These are phyloP conservation scores for Penicillium sp. DNA, from an alignment of 2,329 filamentous ascomycete genomes.

Conservation along the genomic window DNA sequence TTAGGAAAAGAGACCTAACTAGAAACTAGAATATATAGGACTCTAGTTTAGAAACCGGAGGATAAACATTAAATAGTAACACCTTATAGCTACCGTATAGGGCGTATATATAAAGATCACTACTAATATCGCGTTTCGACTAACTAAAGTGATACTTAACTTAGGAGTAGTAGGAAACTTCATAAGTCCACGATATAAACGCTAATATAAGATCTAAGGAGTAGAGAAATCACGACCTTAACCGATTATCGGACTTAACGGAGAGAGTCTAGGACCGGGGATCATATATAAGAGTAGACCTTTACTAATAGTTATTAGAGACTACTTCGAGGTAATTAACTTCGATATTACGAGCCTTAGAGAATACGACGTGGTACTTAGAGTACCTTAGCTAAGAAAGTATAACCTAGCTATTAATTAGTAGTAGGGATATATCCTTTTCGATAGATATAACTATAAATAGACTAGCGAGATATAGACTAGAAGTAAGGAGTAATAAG, in stretches of 20 bases:
- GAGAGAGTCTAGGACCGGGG: too few relatives aligned
- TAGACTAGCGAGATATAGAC: neutral
- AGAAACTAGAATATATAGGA: constrained; percentile 2
- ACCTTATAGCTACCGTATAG: too few relatives aligned
- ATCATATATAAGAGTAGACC: neutral
- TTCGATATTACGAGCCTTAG: neutral
- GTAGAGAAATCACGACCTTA: too few relatives aligned
- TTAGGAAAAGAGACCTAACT: neutral
- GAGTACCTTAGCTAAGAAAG: neutral
- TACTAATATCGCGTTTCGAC: too few relatives aligned
- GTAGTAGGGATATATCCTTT: neutral
- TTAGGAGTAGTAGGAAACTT: too few relatives aligned
- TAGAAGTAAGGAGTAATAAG: neutral
- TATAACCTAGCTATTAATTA: neutral
- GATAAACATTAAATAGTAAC: neutral
- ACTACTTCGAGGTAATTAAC: constrained; percentile 4
- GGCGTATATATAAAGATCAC: too few relatives aligned
- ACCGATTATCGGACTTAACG: neutral
- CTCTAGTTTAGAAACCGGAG: constrained; percentile 6
- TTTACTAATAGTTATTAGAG: constrained; percentile 2
- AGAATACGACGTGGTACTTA: too few relatives aligned
- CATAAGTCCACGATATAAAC: too few relatives aligned
- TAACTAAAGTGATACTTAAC: too few relatives aligned
- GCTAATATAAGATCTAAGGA: too few relatives aligned
- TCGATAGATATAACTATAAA: too few relatives aligned